Conservation (phyloP, 257 asterid species). For the Solanum habrochaites region DNA sequence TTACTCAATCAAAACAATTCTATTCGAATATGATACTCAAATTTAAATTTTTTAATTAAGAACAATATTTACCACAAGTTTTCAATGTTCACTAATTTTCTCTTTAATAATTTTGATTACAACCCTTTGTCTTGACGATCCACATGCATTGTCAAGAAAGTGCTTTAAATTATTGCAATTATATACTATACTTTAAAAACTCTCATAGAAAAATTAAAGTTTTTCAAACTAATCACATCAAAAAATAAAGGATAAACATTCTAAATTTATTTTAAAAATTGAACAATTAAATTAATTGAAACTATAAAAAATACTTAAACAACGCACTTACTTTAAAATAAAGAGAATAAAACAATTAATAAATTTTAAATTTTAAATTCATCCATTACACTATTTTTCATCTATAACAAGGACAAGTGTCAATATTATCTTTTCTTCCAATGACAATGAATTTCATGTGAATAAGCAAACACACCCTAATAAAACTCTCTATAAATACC, state of each 20-base stretch:
- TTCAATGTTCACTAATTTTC: background rate
- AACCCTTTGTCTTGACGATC: background rate
- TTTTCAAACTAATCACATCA: too few species aligned
- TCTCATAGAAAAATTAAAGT: background rate
- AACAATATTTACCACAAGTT: accelerated
- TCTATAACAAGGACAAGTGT: background rate
- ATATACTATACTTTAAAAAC: background rate
- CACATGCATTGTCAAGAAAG: background rate
- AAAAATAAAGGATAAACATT: too few species aligned
- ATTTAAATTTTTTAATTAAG: background rate
- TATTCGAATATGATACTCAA: background rate
- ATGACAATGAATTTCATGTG: background rate
- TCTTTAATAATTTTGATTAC: background rate
- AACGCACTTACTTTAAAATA: too few species aligned
- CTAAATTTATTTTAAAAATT: too few species aligned
- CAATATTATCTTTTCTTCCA: conserved; percentile 3
- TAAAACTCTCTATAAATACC: conserved; percentile 4
- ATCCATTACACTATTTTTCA: background rate
- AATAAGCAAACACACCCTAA: background rate
- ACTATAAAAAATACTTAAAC: too few species aligned
- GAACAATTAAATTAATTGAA: too few species aligned
- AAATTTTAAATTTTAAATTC: background rate
- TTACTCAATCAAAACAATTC: background rate
- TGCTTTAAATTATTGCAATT: background rate
- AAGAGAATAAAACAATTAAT: background rate